Base-by-base conservation (phyloP, 306 rosid species). In the Hippophae rhamnoides region DNA sequence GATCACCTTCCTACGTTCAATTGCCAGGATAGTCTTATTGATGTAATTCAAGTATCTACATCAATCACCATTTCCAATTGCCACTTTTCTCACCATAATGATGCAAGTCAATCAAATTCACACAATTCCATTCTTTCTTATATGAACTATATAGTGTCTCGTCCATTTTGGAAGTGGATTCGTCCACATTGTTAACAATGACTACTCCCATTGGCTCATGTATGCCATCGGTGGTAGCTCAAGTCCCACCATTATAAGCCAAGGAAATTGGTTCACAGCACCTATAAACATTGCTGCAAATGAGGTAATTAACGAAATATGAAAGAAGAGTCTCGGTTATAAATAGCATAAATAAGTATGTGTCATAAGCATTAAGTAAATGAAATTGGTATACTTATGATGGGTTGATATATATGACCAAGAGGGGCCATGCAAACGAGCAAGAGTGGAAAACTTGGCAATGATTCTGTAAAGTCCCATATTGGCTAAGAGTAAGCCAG, bases 151-250 rank as follows among this genome's bases (percentile, higher is more conserved):
- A 48, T 48, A 5, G 18, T 18, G 18, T 18, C 18, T 18, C 18
- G 18, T 82, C 79, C 93, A 82, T 59, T 82, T 85, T 3, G 94
- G 94, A 0, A 73, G 73, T 13, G 94, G 94, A 5, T 49, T 84
- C 68, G 55, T 83, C 66, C 95, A 86, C 43, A 87, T 86, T 3
- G 76, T 89, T 1, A 89, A 89, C 79, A 89, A 89, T 8, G 89
- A 86, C 61, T 89, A 89, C 71, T 82, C 92, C 4, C 92, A 89
- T 13, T 89, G 97, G 97, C 55, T 53, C 1, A 89, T 82, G 93
- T 89, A 89, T 13, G 97, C 97, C 67, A 84, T 89, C 10, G 95
- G 97, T 9, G 97, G 97, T 5, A 86, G 93, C 72, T 18, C 79
- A 12, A 69, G 56, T 3, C 97, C 97, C 5, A 84, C 93, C 1